phyloP scores from a whole-genome alignment of 169 alveolate species.

The Plasmodium ovale region DNA sequence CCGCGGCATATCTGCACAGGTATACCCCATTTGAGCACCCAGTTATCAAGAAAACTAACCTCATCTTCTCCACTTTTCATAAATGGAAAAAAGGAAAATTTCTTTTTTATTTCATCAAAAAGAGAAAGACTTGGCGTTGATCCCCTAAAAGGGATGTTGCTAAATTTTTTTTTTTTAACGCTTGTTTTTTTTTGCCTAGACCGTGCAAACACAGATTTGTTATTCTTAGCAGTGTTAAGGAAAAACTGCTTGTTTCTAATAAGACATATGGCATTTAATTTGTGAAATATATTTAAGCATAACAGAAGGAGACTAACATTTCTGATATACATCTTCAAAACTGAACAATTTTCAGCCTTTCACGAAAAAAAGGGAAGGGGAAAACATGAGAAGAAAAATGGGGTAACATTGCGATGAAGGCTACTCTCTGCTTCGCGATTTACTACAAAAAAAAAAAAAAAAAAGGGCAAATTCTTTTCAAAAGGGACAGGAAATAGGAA shows the following conservation, averaged over 20 bases:
- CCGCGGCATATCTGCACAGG: too few species aligned
- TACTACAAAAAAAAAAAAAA: background rate
- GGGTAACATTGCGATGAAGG: background rate
- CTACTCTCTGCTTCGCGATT: background rate
- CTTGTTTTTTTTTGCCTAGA: slow-evolving; percentile 1
- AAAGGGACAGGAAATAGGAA: background rate
- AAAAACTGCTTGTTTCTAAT: slow-evolving; percentile 3
- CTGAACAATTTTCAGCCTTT: background rate
- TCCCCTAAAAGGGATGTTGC: background rate
- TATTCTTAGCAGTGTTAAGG: background rate
- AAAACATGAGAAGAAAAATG: background rate
- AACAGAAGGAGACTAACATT: background rate
- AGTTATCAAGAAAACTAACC: too few species aligned
- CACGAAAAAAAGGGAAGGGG: background rate
- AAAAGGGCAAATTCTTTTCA: background rate
- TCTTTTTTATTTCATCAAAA: slow-evolving; percentile 21
- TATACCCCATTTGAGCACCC: too few species aligned
- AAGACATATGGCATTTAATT: background rate
- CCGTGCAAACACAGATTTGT: background rate
- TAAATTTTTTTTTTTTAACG: background rate
- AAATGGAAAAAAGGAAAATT: slow-evolving; percentile 5
- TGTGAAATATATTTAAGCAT: slow-evolving; percentile 18
- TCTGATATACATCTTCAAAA: slow-evolving; percentile 22
- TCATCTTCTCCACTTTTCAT: slow-evolving; percentile 16
- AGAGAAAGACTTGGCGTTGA: background rate